Conservation (phyloP, 2,329 filamentous ascomycete genomes). For the Arthrocladium fulminans region DNA sequence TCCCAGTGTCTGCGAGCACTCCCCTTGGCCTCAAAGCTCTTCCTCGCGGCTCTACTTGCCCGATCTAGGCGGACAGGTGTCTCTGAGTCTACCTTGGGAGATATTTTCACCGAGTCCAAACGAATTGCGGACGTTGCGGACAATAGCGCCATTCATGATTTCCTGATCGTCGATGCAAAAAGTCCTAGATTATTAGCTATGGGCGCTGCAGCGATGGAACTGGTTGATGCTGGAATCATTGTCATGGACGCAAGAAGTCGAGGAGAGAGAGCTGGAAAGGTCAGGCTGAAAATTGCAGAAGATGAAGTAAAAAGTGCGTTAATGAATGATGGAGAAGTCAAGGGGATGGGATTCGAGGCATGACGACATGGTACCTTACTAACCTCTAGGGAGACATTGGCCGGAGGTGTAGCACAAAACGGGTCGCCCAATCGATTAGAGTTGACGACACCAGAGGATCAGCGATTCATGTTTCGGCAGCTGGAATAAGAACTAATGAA, state of each 20-base stretch:
- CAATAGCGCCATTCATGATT: constrained; percentile 49
- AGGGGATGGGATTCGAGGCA: constrained; percentile 57
- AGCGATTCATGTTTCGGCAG: too few relatives aligned
- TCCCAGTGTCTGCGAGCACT: constrained; percentile 80
- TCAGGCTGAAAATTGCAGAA: constrained; percentile 76
- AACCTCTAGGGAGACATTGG: too few relatives aligned
- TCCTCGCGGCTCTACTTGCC: constrained; percentile 73
- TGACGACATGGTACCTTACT: not conserved
- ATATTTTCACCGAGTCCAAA: constrained; percentile 78
- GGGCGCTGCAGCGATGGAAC: constrained; percentile 65
- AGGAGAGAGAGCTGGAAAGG: constrained; percentile 77
- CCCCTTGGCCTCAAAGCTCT: constrained; percentile 72
- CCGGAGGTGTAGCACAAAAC: too few relatives aligned
- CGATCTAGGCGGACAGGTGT: constrained; percentile 75
- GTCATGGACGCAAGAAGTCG: constrained; percentile 66
- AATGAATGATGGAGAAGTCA: constrained; percentile 78
- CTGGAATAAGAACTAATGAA: too few relatives aligned
- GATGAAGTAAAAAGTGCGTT: constrained; percentile 86
- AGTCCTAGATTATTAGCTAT: constrained; percentile 49
- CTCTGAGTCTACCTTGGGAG: constrained; percentile 77
- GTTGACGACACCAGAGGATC: too few relatives aligned
- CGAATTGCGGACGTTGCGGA: constrained; percentile 53
- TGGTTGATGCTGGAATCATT: constrained; percentile 80
- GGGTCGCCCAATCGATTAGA: too few relatives aligned
- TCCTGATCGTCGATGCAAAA: constrained; percentile 36